Percentiles rank a stretch among this genome's conserved stretches.
phyloP scores from a whole-genome alignment of 2,329 filamentous ascomycete species.

The Paraphaeosphaeria sporulosa region DNA sequence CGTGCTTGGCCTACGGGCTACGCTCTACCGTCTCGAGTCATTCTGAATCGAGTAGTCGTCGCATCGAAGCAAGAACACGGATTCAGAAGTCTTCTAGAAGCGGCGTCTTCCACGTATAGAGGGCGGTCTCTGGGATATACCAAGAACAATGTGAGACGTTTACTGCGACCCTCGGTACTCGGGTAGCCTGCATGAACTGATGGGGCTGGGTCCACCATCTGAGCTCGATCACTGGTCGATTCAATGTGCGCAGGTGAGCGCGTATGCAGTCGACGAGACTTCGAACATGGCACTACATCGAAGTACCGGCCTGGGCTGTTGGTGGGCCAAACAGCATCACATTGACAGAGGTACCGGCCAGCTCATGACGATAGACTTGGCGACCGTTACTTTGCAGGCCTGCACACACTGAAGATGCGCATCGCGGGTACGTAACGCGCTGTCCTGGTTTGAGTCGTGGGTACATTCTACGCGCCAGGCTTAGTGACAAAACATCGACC shows the following conservation, averaged over 20 bases:
- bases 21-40: background rate
- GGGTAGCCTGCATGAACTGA: conserved; percentile 3
- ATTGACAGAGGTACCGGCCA: background rate
- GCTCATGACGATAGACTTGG: background rate
- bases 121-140: background rate
- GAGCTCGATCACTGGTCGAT: background rate
- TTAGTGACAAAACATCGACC: background rate
- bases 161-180: background rate
- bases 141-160: background rate
- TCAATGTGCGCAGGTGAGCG: background rate
- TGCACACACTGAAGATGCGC: background rate
- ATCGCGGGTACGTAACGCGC: background rate
- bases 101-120: background rate
- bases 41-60: background rate
- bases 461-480: background rate
- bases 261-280: background rate
- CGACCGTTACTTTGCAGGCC: too few relatives aligned
- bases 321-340: background rate
- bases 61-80: background rate
- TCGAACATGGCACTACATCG: conserved; percentile 6
- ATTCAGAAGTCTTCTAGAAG: conserved; percentile 7
- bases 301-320: background rate
- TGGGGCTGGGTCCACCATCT: background rate
- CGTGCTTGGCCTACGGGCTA: too few relatives aligned
- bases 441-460: background rate